Base-by-base conservation (phyloP, 2,329 filamentous ascomycete species). In the Xylariaceae sp. region DNA sequence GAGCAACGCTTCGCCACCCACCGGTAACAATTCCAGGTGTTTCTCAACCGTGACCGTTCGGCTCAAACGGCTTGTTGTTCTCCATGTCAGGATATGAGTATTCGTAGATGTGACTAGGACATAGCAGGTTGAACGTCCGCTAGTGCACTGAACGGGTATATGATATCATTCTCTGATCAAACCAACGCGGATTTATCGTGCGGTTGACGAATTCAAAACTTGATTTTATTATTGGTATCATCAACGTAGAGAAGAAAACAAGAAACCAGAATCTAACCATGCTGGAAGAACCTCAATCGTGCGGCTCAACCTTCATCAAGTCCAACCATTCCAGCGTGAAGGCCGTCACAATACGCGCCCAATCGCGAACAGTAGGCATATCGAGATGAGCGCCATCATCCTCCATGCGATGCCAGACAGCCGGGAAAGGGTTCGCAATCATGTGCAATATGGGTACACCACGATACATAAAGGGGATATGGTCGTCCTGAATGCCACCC, bases 251-350 rank as follows among this genome's bases (percentile, higher is more conserved):
- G 15, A 17, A 51, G 9, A 23, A 17, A 53, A 53, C 51, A 45
- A 15, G 45, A 57, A 37, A 59, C 30, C 45, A 18, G 7, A 8
- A 9, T 11, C 37, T 49, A 62, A 10, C 18, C 47, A 4, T 11
- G 18, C 17, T 30, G 30, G 51, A 10, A 53, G 49, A 37, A 8
- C 55, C 23, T 52, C 55, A 17, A 65, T 62, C 52, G 67, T 65
- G 23, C 11, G 74, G 70, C 58, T 72, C 68, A 5, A 76, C 70
- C 62, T 75, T 73, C 71, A 73, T 75, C 69, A 92, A 75, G 66
- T 92, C 90, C 78, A 94, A 80, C 88, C 89, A 94, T 71, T 93
- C 89, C 3, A 87, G 82, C 50, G 84, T 81, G 75, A 94, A 94
- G 0, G 84, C 89, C 0, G 86, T 85, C 2, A 89, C 78, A 37